phyloP scores from a whole-genome alignment of 2,329 filamentous ascomycete species.

The Penicillium sp. region DNA sequence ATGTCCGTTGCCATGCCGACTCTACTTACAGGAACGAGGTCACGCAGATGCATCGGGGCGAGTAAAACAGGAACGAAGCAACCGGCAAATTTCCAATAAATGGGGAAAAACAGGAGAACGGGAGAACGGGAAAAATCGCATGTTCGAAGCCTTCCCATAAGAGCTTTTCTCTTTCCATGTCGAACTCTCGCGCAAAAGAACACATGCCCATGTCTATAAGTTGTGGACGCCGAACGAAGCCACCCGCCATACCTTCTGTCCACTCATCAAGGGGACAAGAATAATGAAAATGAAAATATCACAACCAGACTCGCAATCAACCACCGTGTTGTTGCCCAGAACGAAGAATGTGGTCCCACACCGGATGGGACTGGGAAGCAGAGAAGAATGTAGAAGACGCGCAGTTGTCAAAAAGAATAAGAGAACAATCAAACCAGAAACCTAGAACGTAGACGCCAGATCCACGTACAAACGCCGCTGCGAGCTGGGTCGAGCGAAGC shows the following conservation, averaged over 20 bases:
- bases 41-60: slow-evolving; percentile 21
- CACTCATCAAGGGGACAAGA: slow-evolving; percentile 26
- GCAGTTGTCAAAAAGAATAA: slow-evolving; percentile 16
- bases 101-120: slow-evolving; percentile 10
- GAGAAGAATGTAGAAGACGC: slow-evolving; percentile 7
- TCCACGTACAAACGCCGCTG: slow-evolving; percentile 9
- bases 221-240: slow-evolving; percentile 40
- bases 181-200: slow-evolving; percentile 23
- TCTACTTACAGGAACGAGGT: slow-evolving; percentile 23
- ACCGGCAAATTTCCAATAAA: not conserved
- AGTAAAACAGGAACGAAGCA: slow-evolving; percentile 3
- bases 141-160: slow-evolving; percentile 20
- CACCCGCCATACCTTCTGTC: slow-evolving; percentile 33
- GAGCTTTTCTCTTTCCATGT: slow-evolving; percentile 28
- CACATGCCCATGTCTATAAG: slow-evolving; percentile 41
- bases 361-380: slow-evolving; percentile 19
- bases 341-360: slow-evolving; percentile 24
- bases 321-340: slow-evolving; percentile 18
- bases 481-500: slow-evolving; percentile 7
- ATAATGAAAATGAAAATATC: no score
- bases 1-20: slow-evolving; percentile 22
- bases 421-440: slow-evolving; percentile 8
- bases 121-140: slow-evolving; percentile 12
- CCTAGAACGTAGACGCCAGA: slow-evolving; percentile 8
- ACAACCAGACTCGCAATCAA: slow-evolving; percentile 26